A percentile compares a stretch with the other conserved stretches of the same genome.
These are phyloP conservation scores for Apophysomyces ossiformis DNA, from an alignment of 371 early-diverging fungal species.

Conservation along the genomic window DNA sequence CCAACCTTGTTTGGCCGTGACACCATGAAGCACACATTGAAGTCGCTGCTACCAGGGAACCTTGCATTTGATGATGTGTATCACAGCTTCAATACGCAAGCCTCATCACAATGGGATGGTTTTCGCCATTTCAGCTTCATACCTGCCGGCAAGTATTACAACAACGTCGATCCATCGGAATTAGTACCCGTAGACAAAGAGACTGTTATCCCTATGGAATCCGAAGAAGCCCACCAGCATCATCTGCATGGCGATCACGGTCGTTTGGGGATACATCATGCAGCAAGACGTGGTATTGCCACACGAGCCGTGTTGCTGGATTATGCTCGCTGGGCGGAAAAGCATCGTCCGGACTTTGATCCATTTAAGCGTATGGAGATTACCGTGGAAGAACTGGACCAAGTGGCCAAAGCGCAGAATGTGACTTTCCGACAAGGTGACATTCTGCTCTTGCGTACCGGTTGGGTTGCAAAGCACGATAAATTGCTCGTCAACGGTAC, in stretches of 20 bases:
- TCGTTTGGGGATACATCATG: conserved; percentile 22
- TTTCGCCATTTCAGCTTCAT: conserved; percentile 16
- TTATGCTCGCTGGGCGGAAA: conserved; percentile 18
- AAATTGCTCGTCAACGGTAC: not conserved
- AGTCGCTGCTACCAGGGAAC: not conserved
- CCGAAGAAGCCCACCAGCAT: not conserved
- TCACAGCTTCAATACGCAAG: conserved; percentile 19
- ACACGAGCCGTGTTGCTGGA: conserved; percentile 24
- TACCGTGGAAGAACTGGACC: conserved; percentile 15
- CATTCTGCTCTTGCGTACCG: conserved; percentile 21
- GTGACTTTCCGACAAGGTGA: conserved; percentile 20
- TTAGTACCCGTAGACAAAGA: conserved; percentile 2
- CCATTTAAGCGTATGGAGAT: conserved; percentile 21
- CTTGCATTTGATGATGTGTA: conserved; percentile 20
- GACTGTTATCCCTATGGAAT: not conserved
- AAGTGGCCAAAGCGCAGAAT: conserved; percentile 16
- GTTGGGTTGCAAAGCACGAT: conserved; percentile 22
- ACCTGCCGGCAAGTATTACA: conserved; percentile 12
- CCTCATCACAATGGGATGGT: conserved; percentile 26
- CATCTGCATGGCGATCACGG: conserved; percentile 10
- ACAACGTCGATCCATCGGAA: conserved; percentile 1
- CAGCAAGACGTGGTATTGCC: conserved; percentile 22
- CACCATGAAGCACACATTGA: conserved; percentile 4
- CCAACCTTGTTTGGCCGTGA: conserved; percentile 14
- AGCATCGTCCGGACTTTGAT: conserved; percentile 15